phyloP scores from a whole-genome alignment of 139 green algal genomes.

The Closterium sp. region DNA sequence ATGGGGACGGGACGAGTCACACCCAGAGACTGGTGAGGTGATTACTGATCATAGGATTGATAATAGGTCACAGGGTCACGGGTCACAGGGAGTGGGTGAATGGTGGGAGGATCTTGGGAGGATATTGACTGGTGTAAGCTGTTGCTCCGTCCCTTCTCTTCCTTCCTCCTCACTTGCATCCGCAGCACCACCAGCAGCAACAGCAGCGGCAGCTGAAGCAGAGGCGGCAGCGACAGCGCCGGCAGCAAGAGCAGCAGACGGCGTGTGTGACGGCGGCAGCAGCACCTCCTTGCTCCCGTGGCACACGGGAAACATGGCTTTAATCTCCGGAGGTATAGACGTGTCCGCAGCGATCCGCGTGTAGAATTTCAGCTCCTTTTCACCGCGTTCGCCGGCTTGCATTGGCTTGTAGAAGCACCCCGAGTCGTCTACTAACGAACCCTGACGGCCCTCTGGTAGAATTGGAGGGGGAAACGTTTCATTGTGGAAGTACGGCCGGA shows the following conservation, averaged over 20 bases:
- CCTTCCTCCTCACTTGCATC: no score
- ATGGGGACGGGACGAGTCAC: no score
- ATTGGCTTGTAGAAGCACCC: conserved; percentile 33
- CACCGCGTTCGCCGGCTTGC: conserved; percentile 22
- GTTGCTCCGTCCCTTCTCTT: background rate
- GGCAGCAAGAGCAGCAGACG: background rate
- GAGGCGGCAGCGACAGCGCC: no score
- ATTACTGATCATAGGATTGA: no score
- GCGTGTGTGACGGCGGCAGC: background rate
- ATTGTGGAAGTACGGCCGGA: no score
- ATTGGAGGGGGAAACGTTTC: background rate
- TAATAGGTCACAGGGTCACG: no score
- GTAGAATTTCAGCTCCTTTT: conserved; percentile 36
- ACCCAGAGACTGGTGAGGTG: no score
- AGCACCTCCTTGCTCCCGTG: background rate
- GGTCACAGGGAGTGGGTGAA: background rate
- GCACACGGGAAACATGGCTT: conserved; percentile 3
- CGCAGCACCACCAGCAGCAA: background rate
- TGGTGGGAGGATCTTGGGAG: background rate
- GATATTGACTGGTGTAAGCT: background rate
- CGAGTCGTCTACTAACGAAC: conserved; percentile 33
- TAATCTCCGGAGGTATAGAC: conserved; percentile 12
- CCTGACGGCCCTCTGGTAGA: conserved; percentile 17
- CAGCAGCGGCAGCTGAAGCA: background rate
- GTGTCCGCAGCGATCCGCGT: conserved; percentile 8